These are phyloP conservation scores for Cutaneotrichosporon dermatis DNA, from an alignment of 1,284 basidiomycete genomes.

Conservation along the genomic window DNA sequence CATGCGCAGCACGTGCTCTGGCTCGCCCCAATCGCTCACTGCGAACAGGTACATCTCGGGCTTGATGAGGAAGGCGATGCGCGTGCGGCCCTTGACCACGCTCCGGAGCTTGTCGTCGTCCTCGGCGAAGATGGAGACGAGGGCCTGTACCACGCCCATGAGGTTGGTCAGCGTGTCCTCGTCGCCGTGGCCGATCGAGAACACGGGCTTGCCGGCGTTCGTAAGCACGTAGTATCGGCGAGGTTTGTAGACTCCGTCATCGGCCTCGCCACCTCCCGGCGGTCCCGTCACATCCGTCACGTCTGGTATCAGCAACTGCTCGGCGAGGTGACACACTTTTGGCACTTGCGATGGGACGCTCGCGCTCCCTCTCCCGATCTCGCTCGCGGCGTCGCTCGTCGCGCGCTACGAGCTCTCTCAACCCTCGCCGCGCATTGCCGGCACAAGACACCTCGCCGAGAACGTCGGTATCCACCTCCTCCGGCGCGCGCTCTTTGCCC, in stretches of 20 bases:
- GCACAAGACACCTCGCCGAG: neutral
- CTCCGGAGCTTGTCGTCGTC: slow-evolving; percentile 72
- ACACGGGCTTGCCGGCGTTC: slow-evolving; percentile 90
- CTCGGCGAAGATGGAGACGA: slow-evolving; percentile 79
- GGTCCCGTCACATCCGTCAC: neutral
- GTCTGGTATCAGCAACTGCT: neutral
- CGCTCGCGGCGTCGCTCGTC: slow-evolving; percentile 1
- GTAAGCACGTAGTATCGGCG: slow-evolving; percentile 88
- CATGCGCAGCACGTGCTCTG: slow-evolving; percentile 82
- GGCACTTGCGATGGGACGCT: neutral
- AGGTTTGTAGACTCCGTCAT: slow-evolving; percentile 2
- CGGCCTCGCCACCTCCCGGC: neutral
- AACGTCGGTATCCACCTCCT: neutral
- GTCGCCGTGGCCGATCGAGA: slow-evolving; percentile 56
- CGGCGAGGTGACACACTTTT: neutral
- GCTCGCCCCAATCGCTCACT: slow-evolving; percentile 85
- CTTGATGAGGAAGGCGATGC: slow-evolving; percentile 77
- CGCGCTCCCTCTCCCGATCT: neutral
- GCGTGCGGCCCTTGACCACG: slow-evolving; percentile 57
- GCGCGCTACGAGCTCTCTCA: slow-evolving; percentile 10
- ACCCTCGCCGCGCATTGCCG: slow-evolving; percentile 3
- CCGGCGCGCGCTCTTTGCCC: slow-evolving; percentile 14
- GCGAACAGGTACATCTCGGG: slow-evolving; percentile 87
- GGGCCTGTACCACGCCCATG: slow-evolving; percentile 89
- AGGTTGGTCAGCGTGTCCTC: slow-evolving; percentile 66